phyloP scores from a whole-genome alignment of 805 yeast species.

The Lipomyces spencermartinsiae region DNA sequence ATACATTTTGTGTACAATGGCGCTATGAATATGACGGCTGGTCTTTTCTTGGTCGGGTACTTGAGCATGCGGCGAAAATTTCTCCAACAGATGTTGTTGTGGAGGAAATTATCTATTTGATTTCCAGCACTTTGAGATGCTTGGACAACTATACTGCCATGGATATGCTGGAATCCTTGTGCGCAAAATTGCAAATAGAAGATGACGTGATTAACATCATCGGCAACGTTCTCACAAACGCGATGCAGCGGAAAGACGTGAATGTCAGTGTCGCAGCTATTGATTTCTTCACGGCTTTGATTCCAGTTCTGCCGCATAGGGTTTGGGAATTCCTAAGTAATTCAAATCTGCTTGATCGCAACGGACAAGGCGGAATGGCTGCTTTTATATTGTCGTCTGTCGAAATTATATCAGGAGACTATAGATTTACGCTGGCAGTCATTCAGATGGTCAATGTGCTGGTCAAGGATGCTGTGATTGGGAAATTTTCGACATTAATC shows the following conservation, averaged over 20 bases:
- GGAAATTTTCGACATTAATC: constrained; percentile 44
- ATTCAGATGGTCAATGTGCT: constrained; percentile 62
- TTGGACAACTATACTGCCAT: constrained; percentile 52
- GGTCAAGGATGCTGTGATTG: constrained; percentile 53
- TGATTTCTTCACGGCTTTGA: constrained; percentile 57
- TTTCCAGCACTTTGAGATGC: constrained; percentile 55
- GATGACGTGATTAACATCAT: constrained; percentile 68
- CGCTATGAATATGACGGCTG: constrained; percentile 81
- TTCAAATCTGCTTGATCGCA: constrained; percentile 67
- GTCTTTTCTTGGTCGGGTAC: constrained; percentile 78
- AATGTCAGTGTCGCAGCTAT: constrained; percentile 54
- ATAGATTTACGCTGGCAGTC: constrained; percentile 65
- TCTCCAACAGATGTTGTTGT: constrained; percentile 50
- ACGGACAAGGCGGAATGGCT: constrained; percentile 69
- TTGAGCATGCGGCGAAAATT: constrained; percentile 62
- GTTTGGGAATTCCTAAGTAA: constrained; percentile 81
- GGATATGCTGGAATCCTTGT: constrained; percentile 50
- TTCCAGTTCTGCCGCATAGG: constrained; percentile 60
- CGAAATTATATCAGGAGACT: constrained; percentile 74
- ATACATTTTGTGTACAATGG: constrained; percentile 61
- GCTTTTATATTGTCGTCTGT: constrained; percentile 68
- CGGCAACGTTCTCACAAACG: constrained; percentile 70
- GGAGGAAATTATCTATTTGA: constrained; percentile 57
- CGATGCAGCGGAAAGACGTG: constrained; percentile 62
- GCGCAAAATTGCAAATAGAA: constrained; percentile 50